These are phyloP conservation scores for Chaetomiaceae sp. DNA, from an alignment of 2,329 filamentous ascomycete genomes.

Conservation along the genomic window DNA sequence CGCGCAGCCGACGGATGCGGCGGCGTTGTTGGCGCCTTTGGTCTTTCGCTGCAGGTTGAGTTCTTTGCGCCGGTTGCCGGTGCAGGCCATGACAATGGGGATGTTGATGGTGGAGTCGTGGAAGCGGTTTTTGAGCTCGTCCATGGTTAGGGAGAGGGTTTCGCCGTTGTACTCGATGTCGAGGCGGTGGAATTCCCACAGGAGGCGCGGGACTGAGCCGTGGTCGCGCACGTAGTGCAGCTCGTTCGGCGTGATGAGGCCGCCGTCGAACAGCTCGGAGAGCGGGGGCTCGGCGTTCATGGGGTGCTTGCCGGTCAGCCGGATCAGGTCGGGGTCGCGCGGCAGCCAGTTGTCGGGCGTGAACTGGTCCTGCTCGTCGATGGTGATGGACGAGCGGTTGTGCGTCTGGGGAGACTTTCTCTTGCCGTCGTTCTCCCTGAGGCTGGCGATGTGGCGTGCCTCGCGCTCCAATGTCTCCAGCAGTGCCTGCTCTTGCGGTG, in stretches of 20 bases:
- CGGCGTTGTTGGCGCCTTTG: constrained; percentile 43
- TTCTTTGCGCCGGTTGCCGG: constrained; percentile 46
- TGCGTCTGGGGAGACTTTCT: constrained; percentile 17
- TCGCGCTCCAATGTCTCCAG: constrained; percentile 38
- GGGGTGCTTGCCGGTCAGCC: constrained; percentile 47
- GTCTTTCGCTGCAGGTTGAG: constrained; percentile 44
- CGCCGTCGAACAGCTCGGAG: constrained; percentile 37
- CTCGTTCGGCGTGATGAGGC: constrained; percentile 45
- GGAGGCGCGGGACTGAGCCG: constrained; percentile 43
- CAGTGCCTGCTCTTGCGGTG: constrained; percentile 37
- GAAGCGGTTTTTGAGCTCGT: constrained; percentile 38
- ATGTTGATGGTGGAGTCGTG: constrained; percentile 37
- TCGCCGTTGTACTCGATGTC: constrained; percentile 36
- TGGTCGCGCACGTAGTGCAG: constrained; percentile 50
- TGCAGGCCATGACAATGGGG: constrained; percentile 42
- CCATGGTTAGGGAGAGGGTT: constrained; percentile 35
- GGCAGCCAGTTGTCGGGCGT: constrained; percentile 50
- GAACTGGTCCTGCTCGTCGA: constrained; percentile 46
- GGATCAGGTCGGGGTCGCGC: constrained; percentile 39
- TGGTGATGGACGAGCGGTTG: constrained; percentile 27
- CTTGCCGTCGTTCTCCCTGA: constrained; percentile 36
- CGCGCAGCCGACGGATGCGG: constrained; percentile 41
- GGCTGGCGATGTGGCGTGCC: constrained; percentile 33
- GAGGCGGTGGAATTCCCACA: constrained; percentile 44
- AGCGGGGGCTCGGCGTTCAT: constrained; percentile 44